Evolutionary conservation across 208 protist species (phyloP).

Genomic region (Trypanosoma theileri): DNA sequence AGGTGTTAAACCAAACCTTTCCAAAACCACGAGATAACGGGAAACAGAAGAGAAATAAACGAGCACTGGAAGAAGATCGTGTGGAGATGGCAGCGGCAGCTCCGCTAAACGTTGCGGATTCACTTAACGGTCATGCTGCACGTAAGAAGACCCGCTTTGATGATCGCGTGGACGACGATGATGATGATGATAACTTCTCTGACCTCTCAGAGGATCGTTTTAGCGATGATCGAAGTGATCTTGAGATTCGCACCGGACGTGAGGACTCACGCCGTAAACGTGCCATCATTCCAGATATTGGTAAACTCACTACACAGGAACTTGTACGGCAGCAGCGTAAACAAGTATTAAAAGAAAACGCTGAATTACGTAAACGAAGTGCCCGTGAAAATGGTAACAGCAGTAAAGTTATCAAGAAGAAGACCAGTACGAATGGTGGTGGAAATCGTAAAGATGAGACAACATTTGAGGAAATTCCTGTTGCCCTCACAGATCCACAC

Average conservation of each 20-base stretch:
- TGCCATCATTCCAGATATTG: conserved; percentile 60
- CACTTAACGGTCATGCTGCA: conserved; percentile 9
- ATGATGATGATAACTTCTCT: conserved; percentile 26
- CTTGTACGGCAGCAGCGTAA: conserved; percentile 82
- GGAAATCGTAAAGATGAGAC: conserved; percentile 57
- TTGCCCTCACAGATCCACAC: conserved; percentile 84
- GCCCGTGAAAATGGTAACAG: conserved; percentile 30
- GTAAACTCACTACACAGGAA: conserved; percentile 80
- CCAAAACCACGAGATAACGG: conserved; percentile 58
- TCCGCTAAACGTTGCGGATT: conserved; percentile 24
- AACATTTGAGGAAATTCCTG: conserved; percentile 86
- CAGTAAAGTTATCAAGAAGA: conserved; percentile 42
- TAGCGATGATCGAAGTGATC: conserved; percentile 44
- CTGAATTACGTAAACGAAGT: conserved; percentile 68
- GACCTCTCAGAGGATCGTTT: conserved; percentile 37
- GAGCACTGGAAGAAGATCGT: conserved; percentile 67
- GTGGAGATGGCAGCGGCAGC: conserved; percentile 57
- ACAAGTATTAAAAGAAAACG: conserved; percentile 78
- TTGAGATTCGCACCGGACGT: conserved; percentile 65
- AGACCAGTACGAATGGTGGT: neutral
- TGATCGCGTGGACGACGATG: conserved; percentile 37
- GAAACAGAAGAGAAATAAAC: conserved; percentile 38
- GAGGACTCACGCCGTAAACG: conserved; percentile 76
- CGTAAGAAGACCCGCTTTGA: conserved; percentile 57
- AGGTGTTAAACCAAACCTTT: conserved; percentile 83